Evolutionary conservation across 2,329 filamentous ascomycete genomes (phyloP), one percentile per base, ranked within the genome.

Genomic region (Alternaria solani): DNA sequence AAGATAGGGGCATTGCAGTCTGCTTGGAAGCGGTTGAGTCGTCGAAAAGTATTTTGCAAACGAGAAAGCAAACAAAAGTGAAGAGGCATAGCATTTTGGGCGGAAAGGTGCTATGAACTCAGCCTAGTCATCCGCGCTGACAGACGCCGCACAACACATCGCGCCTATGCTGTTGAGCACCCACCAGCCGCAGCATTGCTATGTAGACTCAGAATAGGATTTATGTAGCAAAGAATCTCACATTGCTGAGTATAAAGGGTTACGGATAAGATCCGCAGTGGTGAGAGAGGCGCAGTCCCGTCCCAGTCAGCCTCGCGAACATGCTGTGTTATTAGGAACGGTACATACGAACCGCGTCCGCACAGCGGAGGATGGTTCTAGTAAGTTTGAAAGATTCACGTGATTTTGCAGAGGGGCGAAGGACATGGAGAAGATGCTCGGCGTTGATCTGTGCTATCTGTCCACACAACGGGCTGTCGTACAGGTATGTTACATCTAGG

Each of bases 31-130:
- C 14, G 16, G 47, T 43, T 61, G 52, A 53, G 59, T 59, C 52
- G 26, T 52, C 30, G 32, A 41, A 43, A 49, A 55, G 57, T 34
- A 55, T 47, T 57, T 43, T 43, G 57, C 49, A 58, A 18, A 55
- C 26, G 53, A 41, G 51, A 62, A 49, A 59, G 57, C 51, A 69
- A 53, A 47, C 42, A 43, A 55, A 54, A 34, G 16, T 34, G n/a
- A 63, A 64, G 56, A 60, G 46, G 57, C 56, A 71, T 59, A 57
- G 59, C 61, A 63, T 39, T 51, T 51, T 54, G 61, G 61, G 58
- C 60, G 43, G 54, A 51, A 61, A 59, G 57, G 53, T 26, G 49
- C 51, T 59, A 25, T 47, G 58, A 46, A 56, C 47, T 61, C 51
- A 62, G 54, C 61, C 42, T 59, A 42, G 48, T 57, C 47, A 44